These are phyloP conservation scores for Dactylorhiza incarnata DNA, from an alignment of 106 monocot species.

Conservation along the genomic window DNA sequence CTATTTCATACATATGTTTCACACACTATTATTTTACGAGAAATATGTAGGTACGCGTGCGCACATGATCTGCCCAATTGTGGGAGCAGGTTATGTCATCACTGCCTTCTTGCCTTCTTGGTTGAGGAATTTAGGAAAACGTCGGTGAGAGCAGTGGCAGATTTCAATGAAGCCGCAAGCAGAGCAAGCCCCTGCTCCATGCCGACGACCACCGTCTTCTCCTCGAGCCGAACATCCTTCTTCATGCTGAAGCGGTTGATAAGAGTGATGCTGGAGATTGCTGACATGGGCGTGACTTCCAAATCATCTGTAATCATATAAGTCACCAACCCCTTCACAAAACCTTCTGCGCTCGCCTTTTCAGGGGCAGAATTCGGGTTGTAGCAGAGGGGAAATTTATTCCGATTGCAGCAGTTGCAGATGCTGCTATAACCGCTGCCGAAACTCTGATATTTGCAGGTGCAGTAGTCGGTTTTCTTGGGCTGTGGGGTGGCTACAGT, in stretches of 20 bases:
- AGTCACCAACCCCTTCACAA: slow-evolving; percentile 15
- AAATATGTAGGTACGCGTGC: too few relatives aligned
- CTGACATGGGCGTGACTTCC: slow-evolving; percentile 23
- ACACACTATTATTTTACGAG: too few relatives aligned
- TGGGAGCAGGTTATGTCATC: too few relatives aligned
- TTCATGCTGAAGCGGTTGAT: slow-evolving; percentile 10
- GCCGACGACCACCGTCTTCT: slow-evolving; percentile 12
- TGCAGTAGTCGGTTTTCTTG: background rate
- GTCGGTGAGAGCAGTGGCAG: slow-evolving; percentile 5
- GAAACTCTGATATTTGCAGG: background rate
- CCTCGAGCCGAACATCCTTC: slow-evolving; percentile 16
- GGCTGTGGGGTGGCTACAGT: background rate
- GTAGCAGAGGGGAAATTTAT: too few relatives aligned
- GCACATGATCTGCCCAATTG: too few relatives aligned
- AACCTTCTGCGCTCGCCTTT: too few relatives aligned
- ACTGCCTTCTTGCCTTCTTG: too few relatives aligned
- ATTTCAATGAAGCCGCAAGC: slow-evolving; percentile 3
- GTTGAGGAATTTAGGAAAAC: too few relatives aligned
- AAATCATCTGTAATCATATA: slow-evolving; percentile 42
- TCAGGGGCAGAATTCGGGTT: too few relatives aligned
- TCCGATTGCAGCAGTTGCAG: background rate
- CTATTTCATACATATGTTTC: too few relatives aligned
- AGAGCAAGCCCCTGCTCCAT: slow-evolving; percentile 11
- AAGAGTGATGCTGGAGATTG: slow-evolving; percentile 6
- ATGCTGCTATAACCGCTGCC: background rate